Evolutionary conservation across 805 yeast genomes (phyloP).

Genomic region (Yamadazyma tumulicola): DNA sequence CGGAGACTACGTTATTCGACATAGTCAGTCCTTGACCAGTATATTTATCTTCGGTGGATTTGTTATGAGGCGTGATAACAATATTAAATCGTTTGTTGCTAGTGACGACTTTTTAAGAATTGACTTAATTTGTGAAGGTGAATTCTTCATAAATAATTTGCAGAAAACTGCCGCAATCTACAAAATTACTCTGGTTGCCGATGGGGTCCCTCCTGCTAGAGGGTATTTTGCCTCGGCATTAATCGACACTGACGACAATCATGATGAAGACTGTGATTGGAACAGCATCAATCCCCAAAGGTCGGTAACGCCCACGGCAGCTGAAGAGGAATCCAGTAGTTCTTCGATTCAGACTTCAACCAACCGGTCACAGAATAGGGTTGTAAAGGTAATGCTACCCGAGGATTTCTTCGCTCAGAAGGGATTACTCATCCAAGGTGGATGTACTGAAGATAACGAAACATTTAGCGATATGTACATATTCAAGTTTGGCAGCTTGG

Average conservation of each 20-base stretch:
- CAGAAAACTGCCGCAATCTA: slow-evolving; percentile 15
- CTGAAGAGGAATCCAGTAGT: slow-evolving; percentile 12
- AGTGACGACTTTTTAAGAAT: slow-evolving; percentile 33
- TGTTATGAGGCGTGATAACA: slow-evolving; percentile 8
- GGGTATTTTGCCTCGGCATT: slow-evolving; percentile 37
- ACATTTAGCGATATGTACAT: slow-evolving; percentile 32
- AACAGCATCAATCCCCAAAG: slow-evolving; percentile 3
- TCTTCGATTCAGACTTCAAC: slow-evolving; percentile 12
- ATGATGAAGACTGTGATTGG: slow-evolving; percentile 20
- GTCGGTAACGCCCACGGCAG: slow-evolving; percentile 12
- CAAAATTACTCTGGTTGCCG: slow-evolving; percentile 7
- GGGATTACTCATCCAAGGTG: slow-evolving; percentile 39
- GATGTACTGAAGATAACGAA: slow-evolving; percentile 27
- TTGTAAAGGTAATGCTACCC: slow-evolving; percentile 7
- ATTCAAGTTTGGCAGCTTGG: slow-evolving; percentile 29
- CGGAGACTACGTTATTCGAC: slow-evolving; percentile 13
- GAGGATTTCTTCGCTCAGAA: slow-evolving; percentile 23
- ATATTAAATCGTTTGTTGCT: slow-evolving; percentile 23
- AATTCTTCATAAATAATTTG: slow-evolving; percentile 9
- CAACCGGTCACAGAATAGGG: slow-evolving; percentile 5
- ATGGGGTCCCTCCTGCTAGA: slow-evolving; percentile 29
- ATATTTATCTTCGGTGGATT: slow-evolving; percentile 42
- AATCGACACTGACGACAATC: slow-evolving; percentile 18
- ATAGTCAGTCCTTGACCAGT: slow-evolving; percentile 20
- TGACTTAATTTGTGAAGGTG: slow-evolving; percentile 23